Conservation (phyloP, 2,329 filamentous ascomycete genomes). For the Pseudogymnoascus sp. region DNA sequence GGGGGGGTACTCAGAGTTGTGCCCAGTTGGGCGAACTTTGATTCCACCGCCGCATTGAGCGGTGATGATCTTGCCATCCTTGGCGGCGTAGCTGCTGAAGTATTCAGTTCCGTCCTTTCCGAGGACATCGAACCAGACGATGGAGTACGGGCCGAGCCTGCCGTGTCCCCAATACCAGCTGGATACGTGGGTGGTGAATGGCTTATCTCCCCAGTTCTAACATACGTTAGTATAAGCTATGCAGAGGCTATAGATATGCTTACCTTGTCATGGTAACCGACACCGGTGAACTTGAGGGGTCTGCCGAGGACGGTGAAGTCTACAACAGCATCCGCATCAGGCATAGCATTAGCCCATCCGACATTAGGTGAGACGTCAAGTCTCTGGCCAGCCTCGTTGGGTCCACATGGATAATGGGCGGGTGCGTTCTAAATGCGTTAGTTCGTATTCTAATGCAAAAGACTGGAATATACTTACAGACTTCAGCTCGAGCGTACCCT, state of each 20-base stretch:
- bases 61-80: constrained; percentile 23
- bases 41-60: constrained; percentile 23
- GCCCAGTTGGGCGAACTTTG: constrained; percentile 15
- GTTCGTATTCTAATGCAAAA: background rate
- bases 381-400: constrained; percentile 13
- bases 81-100: constrained; percentile 25
- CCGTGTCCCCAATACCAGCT: constrained; percentile 40
- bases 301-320: constrained; percentile 22
- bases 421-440: constrained; percentile 13
- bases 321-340: constrained; percentile 28
- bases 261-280: constrained; percentile 39
- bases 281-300: constrained; percentile 28
- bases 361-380: constrained; percentile 28
- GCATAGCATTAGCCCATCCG: constrained; percentile 32
- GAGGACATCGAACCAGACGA: constrained; percentile 37
- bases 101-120: constrained; percentile 21
- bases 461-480: background rate
- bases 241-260: background rate
- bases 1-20: constrained; percentile 16
- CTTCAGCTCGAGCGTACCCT: constrained; percentile 13
- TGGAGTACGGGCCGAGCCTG: constrained; percentile 32
- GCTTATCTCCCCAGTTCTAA: constrained; percentile 35
- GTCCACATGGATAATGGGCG: constrained; percentile 24
- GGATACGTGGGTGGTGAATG: constrained; percentile 27
- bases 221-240: background rate